Conservation (phyloP, 2,329 filamentous ascomycete species). For the Neofusicoccum ribis region DNA sequence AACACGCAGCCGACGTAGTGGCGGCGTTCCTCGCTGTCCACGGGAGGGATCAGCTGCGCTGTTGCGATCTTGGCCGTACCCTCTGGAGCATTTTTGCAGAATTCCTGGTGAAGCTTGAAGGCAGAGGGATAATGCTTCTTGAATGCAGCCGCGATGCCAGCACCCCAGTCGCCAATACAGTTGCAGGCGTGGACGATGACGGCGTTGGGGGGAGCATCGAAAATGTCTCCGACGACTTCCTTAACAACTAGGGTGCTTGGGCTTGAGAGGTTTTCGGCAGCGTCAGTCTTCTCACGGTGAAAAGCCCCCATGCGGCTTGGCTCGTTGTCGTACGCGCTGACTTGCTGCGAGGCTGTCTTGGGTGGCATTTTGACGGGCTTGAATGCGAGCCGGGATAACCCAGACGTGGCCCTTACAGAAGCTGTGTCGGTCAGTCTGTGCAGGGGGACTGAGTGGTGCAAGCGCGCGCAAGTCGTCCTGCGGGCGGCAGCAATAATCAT, state of each 20-base stretch:
- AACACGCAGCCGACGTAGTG: slow-evolving; percentile 63
- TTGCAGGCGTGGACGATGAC: slow-evolving; percentile 63
- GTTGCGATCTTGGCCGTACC: slow-evolving; percentile 44
- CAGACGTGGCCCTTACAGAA: background rate
- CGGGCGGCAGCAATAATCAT: background rate
- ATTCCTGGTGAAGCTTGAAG: slow-evolving; percentile 46
- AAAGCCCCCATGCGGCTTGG: background rate
- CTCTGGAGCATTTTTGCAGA: slow-evolving; percentile 44
- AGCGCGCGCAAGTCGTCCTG: background rate
- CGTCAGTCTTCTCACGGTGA: background rate
- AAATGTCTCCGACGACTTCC: slow-evolving; percentile 49
- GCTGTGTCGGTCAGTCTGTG: background rate
- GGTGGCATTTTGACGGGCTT: background rate
- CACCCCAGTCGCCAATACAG: slow-evolving; percentile 57
- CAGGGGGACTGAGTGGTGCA: background rate
- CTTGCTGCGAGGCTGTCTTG: slow-evolving; percentile 11
- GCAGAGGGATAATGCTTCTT: slow-evolving; percentile 52
- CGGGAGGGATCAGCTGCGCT: slow-evolving; percentile 55
- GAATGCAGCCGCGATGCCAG: slow-evolving; percentile 58
- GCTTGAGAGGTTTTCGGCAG: background rate
- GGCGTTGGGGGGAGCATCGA: slow-evolving; percentile 51
- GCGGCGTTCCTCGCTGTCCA: slow-evolving; percentile 35
- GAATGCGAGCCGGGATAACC: background rate
- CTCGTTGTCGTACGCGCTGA: slow-evolving; percentile 4
- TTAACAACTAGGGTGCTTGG: slow-evolving; percentile 12